Conservation (phyloP, 2,329 filamentous ascomycete genomes). For the Colletotrichum sublineola region DNA sequence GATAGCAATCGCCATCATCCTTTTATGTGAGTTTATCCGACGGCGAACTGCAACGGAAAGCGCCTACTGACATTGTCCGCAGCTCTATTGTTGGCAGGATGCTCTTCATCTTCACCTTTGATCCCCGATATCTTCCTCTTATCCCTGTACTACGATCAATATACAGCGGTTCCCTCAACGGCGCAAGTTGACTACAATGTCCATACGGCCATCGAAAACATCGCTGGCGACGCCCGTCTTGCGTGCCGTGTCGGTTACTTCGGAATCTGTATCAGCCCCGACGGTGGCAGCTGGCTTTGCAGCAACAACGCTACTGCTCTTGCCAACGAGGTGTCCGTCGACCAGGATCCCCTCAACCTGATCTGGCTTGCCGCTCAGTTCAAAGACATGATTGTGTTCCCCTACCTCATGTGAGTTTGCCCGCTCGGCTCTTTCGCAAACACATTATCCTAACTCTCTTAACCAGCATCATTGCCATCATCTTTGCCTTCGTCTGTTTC, state of each 20-base stretch:
- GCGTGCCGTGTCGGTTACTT: conserved; percentile 98
- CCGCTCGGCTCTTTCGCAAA: conserved; percentile 1
- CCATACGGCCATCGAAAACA: conserved; percentile 87
- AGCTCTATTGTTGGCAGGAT: conserved; percentile 95
- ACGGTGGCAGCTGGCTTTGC: conserved; percentile 92
- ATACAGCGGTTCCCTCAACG: conserved; percentile 84
- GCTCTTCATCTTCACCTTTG: conserved; percentile 93
- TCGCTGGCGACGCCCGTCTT: conserved; percentile 85
- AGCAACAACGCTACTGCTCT: conserved; percentile 96
- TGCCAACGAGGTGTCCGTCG: conserved; percentile 87
- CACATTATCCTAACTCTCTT: conserved; percentile 36
- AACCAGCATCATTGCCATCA: conserved; percentile 90
- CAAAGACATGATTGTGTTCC: conserved; percentile 98
- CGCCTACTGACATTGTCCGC: conserved; percentile 28
- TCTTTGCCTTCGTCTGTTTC: conserved; percentile 96
- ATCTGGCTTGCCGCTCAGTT: conserved; percentile 98
- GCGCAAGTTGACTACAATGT: conserved; percentile 93
- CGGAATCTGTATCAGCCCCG: conserved; percentile 94
- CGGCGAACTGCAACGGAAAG: background rate
- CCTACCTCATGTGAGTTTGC: conserved; percentile 85
- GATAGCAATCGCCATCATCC: conserved; percentile 92
- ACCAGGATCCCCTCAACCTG: conserved; percentile 95
- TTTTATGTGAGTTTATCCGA: conserved; percentile 80
- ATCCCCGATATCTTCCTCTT: conserved; percentile 98
- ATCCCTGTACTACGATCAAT: conserved; percentile 94